phyloP scores from a whole-genome alignment of 805 yeast species.

The Saccharomycopsis capsularis region DNA sequence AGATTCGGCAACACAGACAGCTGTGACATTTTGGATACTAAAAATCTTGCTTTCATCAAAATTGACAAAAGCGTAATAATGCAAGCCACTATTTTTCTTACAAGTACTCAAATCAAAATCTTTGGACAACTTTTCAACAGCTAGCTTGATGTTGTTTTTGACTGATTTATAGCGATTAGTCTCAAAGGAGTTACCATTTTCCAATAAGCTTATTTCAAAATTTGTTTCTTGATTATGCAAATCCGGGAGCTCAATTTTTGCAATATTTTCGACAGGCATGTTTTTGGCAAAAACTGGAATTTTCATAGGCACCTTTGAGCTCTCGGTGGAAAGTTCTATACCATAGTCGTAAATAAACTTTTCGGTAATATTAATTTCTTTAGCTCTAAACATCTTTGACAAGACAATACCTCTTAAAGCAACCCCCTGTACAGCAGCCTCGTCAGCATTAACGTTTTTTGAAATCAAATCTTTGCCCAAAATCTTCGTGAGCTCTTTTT shows the following conservation, averaged over 20 bases:
- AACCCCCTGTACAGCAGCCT: slow-evolving; percentile 85
- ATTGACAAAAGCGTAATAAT: slow-evolving; percentile 36
- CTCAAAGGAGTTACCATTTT: slow-evolving; percentile 24
- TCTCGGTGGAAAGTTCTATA: slow-evolving; percentile 9
- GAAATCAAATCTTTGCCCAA: slow-evolving; percentile 54
- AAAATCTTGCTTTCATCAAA: slow-evolving; percentile 47
- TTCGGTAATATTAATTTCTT: slow-evolving; percentile 54
- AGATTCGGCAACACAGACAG: slow-evolving; percentile 32
- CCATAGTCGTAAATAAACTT: slow-evolving; percentile 45
- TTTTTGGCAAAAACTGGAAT: slow-evolving; percentile 42
- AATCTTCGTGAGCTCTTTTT: slow-evolving; percentile 46
- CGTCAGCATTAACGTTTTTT: slow-evolving; percentile 91
- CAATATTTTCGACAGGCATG: slow-evolving; percentile 30
- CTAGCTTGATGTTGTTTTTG: slow-evolving; percentile 9
- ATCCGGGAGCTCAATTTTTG: slow-evolving; percentile 34
- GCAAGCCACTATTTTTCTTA: slow-evolving; percentile 26
- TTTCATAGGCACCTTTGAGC: slow-evolving; percentile 4
- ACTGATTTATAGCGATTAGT: slow-evolving; percentile 20
- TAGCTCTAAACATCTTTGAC: slow-evolving; percentile 60
- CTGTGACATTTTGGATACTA: slow-evolving; percentile 37
- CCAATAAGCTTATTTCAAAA: slow-evolving; percentile 22
- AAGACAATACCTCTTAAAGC: slow-evolving; percentile 75
- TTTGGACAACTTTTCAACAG: slow-evolving; percentile 8
- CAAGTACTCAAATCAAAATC: slow-evolving; percentile 14
- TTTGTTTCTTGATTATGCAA: slow-evolving; percentile 22